These are phyloP conservation scores for Phytophthora chlamydospora DNA, from an alignment of 352 stramenopile genomes.

Conservation along the genomic window DNA sequence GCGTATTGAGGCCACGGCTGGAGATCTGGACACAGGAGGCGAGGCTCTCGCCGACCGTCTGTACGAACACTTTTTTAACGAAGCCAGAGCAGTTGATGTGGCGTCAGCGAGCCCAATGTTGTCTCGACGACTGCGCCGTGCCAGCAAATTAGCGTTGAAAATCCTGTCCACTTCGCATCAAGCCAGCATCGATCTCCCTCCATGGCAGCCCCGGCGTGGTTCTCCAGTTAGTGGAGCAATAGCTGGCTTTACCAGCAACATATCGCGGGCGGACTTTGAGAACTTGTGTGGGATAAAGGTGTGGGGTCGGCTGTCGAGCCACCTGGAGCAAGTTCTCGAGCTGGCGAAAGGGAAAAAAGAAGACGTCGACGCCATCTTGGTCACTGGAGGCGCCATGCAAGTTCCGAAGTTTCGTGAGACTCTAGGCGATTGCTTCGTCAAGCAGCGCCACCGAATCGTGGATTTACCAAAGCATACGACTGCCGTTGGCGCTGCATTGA, in stretches of 20 bases:
- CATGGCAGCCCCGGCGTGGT: constrained; percentile 19
- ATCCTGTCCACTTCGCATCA: constrained; percentile 44
- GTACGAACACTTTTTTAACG: constrained; percentile 23
- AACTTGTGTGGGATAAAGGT: constrained; percentile 33
- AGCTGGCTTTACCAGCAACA: constrained; percentile 29
- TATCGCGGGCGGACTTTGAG: constrained; percentile 51
- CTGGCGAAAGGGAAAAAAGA: constrained; percentile 26
- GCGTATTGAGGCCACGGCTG: constrained; percentile 15
- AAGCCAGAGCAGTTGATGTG: constrained; percentile 9
- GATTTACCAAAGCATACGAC: constrained; percentile 26
- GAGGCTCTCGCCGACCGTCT: constrained; percentile 27
- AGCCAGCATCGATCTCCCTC: constrained; percentile 42
- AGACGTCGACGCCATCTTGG: constrained; percentile 37
- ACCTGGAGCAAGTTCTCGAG: constrained; percentile 30
- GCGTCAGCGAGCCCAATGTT: constrained; percentile 6
- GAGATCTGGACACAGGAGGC: constrained; percentile 24
- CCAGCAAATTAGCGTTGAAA: constrained; percentile 47
- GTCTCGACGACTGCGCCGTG: constrained; percentile 36
- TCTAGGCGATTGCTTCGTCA: constrained; percentile 26
- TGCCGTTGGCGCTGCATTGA: constrained; percentile 27
- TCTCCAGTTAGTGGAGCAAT: not conserved
- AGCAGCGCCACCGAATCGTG: constrained; percentile 11
- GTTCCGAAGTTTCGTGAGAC: constrained; percentile 33
- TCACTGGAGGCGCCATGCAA: constrained; percentile 40
- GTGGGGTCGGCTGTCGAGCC: constrained; percentile 30